Evolutionary conservation across 192 early-diverging fungal species (phyloP), one percentile per base, ranked within the genome.

Genomic region (Linnemannia hyalina): DNA sequence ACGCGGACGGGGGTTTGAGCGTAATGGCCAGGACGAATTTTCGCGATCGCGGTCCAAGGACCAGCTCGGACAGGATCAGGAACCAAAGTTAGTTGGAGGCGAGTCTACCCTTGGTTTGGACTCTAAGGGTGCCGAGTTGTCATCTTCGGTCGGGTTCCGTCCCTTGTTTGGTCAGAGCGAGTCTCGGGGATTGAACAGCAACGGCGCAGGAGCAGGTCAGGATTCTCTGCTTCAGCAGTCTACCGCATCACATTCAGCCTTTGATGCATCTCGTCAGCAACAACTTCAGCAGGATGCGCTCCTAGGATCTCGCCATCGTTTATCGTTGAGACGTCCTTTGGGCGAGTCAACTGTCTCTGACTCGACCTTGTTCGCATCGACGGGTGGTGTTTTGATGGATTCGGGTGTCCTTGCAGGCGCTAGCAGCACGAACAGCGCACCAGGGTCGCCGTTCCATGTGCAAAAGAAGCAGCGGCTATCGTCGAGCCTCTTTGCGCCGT

Each of bases 401-500:
- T 46, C 65, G 20, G 36, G 35, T 65, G 23, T 60, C 23, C 60
- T 65, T 65, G 49, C 20, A 22, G 60, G 60, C 32, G 60, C 29
- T 10, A 65, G 60, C 26, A 65, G 60, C 11, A 32, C 60, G 1
- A 65, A 29, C 26, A 65, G 60, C 29, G 60, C 60, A 32, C 60
- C 60, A 15, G 60, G 29, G 10, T 65, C 60, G 60, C 26, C 26
- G 29, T 46, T 29, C 60, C 78, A 80, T 65, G 71, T 68, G 6
- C 80, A 81, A 41, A 83, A 83, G 77, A 78, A 73, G 55, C 82
- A 83, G 73, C 71, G 82, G 29, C 68, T 83, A 10, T 44, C 60
- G 16, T 68, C 71, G 4, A 70, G 57, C 35, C 54, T 81, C 23
- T 76, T 55, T 65, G 23, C 74, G 23, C 32, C 76, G 0, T n/a